Evolutionary conservation across 2,329 filamentous ascomycete species (phyloP).

Genomic region (Bisporella sp.): DNA sequence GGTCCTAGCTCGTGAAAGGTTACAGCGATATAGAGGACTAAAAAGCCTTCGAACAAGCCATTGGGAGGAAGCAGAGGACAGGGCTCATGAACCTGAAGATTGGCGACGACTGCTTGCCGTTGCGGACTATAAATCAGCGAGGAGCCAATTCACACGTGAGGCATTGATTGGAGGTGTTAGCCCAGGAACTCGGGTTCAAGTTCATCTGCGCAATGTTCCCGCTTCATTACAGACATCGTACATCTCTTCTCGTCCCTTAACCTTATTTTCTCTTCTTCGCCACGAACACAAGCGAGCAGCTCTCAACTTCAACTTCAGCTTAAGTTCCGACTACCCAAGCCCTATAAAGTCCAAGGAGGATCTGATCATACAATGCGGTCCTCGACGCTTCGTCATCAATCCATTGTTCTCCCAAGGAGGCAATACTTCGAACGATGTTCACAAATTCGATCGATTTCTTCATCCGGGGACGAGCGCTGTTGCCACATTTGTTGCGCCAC

Average conservation of each 20-base stretch:
- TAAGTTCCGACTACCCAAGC: conserved; percentile 67
- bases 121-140: conserved; percentile 81
- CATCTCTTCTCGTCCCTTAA: conserved; percentile 52
- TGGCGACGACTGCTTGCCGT: conserved; percentile 83
- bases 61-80: conserved; percentile 87
- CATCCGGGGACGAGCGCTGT: conserved; percentile 87
- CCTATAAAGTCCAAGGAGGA: conserved; percentile 90
- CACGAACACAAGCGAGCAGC: conserved; percentile 94
- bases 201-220: conserved; percentile 62
- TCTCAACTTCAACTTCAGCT: conserved; percentile 82
- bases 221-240: conserved; percentile 45
- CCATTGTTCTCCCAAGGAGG: conserved; percentile 87
- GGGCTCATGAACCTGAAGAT: conserved; percentile 78
- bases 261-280: conserved; percentile 78
- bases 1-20: conserved; percentile 75
- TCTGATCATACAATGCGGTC: conserved; percentile 83
- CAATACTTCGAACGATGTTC: conserved; percentile 89
- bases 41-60: conserved; percentile 83
- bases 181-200: conserved; percentile 73
- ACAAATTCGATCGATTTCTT: conserved; percentile 90
- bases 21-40: conserved; percentile 81
- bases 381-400: conserved; percentile 79
- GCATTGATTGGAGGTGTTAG: conserved; percentile 81
- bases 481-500: conserved; percentile 80
- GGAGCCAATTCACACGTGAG: conserved; percentile 70